phyloP scores from a whole-genome alignment of 371 early-diverging fungal genomes.

The Paraphysoderma sedebokerense region DNA sequence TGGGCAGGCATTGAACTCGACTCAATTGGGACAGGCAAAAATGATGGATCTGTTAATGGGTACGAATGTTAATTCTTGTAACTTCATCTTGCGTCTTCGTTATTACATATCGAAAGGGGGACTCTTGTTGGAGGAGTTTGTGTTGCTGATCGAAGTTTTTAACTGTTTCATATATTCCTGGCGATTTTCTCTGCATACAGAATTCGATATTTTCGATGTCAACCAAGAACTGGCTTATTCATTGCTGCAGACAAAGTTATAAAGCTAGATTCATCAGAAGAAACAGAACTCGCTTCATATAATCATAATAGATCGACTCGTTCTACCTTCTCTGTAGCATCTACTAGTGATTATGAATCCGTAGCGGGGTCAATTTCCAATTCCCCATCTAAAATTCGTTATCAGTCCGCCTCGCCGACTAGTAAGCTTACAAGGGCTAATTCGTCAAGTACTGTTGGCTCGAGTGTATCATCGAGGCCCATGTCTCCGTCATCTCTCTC shows the following conservation, averaged over 20 bases:
- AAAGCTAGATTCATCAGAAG: too few species aligned
- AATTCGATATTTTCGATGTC: slow-evolving; percentile 43
- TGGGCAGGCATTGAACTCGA: slow-evolving; percentile 75
- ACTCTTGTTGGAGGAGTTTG: slow-evolving; percentile 1
- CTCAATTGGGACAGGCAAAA: slow-evolving; percentile 51
- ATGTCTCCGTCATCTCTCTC: too few species aligned
- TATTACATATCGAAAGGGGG: slow-evolving; percentile 1
- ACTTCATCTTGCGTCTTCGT: background rate
- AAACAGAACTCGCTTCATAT: too few species aligned
- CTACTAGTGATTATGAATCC: too few species aligned
- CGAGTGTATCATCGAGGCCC: too few species aligned
- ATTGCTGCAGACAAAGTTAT: slow-evolving; percentile 37
- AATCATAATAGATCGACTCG: too few species aligned
- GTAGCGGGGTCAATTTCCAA: too few species aligned
- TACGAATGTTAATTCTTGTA: slow-evolving; percentile 11
- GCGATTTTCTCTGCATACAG: slow-evolving; percentile 10
- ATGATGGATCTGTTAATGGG: slow-evolving; percentile 59
- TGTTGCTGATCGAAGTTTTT: background rate
- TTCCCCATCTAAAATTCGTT: too few species aligned
- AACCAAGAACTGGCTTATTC: slow-evolving; percentile 49
- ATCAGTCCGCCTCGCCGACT: too few species aligned
- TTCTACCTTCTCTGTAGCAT: too few species aligned
- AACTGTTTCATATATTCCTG: background rate
- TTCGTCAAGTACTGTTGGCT: too few species aligned
- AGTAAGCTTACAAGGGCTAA: too few species aligned